Evolutionary conservation across 805 yeast genomes (phyloP).

Genomic region (Candida alai): DNA sequence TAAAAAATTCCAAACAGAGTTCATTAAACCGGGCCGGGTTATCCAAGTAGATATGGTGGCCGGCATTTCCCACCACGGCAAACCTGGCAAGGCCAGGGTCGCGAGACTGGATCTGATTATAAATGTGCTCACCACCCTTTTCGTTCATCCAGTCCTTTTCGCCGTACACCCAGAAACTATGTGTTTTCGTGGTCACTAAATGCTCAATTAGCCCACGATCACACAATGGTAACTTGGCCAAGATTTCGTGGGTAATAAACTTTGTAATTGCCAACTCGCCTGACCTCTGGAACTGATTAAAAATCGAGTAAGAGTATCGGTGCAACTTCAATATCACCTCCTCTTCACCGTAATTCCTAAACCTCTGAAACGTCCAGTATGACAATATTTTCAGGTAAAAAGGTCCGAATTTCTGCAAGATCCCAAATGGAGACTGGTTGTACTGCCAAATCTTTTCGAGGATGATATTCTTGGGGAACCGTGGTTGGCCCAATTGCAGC

Average conservation of each 20-base stretch:
- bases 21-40: constrained; percentile 32
- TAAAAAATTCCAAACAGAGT: constrained; percentile 20
- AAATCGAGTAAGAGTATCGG: constrained; percentile 37
- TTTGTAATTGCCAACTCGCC: constrained; percentile 43
- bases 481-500: constrained; percentile 34
- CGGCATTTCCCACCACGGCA: constrained; percentile 30
- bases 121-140: constrained; percentile 34
- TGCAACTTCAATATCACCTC: constrained; percentile 34
- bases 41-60: constrained; percentile 42
- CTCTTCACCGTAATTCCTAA: constrained; percentile 25
- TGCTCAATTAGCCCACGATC: constrained; percentile 35
- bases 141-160: constrained; percentile 44
- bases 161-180: constrained; percentile 36
- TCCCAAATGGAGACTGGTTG: constrained; percentile 36
- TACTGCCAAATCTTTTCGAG: constrained; percentile 35
- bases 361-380: constrained; percentile 40
- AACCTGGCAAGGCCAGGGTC: constrained; percentile 17
- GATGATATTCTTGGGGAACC: constrained; percentile 30
- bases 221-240: constrained; percentile 36
- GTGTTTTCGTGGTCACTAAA: constrained; percentile 19
- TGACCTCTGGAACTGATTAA: constrained; percentile 41
- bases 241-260: constrained; percentile 36
- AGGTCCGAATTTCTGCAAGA: constrained; percentile 37
- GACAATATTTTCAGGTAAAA: constrained; percentile 37
- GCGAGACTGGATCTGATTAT: constrained; percentile 19